A percentile compares a stretch with the other conserved stretches of the same genome.
Evolutionary conservation across 805 yeast species (phyloP).

Genomic region (Maudiozyma serrabonitensis): DNA sequence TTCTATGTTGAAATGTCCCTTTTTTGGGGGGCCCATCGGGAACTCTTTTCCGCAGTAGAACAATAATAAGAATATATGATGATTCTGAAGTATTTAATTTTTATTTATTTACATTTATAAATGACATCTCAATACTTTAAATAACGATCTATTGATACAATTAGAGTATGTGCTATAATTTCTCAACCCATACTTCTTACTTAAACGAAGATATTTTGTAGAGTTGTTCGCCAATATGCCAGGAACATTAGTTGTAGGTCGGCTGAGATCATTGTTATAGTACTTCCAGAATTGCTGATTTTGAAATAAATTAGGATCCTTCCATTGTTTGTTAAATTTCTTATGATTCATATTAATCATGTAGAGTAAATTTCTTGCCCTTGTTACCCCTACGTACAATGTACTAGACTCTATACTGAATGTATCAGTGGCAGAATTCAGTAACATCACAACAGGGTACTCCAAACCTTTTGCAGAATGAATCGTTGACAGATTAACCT

Average conservation of each 20-base stretch:
- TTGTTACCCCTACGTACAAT: conserved; percentile 56
- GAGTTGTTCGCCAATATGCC: neutral
- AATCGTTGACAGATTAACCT: conserved; percentile 53
- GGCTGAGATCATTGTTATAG: conserved; percentile 18
- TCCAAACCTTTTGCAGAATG: conserved; percentile 72
- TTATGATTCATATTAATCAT: conserved; percentile 14
- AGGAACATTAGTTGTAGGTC: neutral
- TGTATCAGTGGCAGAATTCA: conserved; percentile 11
- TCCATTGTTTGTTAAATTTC: neutral
- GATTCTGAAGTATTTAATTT: neutral
- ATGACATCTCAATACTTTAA: neutral
- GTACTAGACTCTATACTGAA: conserved; percentile 32
- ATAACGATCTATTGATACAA: neutral
- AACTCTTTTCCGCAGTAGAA: no score
- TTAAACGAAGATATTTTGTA: neutral
- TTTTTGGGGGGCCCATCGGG: no score
- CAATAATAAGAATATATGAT: neutral
- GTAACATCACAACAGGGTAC: conserved; percentile 56
- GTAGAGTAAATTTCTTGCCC: conserved; percentile 40
- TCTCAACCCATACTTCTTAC: neutral
- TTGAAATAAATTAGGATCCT: neutral
- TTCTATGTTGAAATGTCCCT: no score
- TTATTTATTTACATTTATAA: neutral
- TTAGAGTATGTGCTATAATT: neutral
- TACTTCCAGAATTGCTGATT: conserved; percentile 24